Evolutionary conservation across 768 basidiomycete genomes (phyloP).

Genomic region (Podaxis sp.): DNA sequence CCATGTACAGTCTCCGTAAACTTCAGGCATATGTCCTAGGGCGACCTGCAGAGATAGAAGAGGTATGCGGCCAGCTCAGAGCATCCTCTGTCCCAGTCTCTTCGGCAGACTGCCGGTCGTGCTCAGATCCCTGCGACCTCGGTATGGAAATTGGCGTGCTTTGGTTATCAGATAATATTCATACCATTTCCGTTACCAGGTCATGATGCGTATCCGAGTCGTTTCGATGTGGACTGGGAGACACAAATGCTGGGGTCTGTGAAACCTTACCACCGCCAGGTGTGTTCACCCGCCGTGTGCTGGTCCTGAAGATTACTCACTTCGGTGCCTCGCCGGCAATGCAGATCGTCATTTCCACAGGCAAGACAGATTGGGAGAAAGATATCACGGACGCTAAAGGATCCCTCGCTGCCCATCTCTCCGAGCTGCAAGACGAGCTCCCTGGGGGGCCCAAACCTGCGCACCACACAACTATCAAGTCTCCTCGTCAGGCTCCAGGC

Average conservation of each 20-base stretch:
- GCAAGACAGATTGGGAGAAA: conserved; percentile 84
- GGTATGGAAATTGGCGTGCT: conserved; percentile 34
- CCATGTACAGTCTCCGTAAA: conserved; percentile 39
- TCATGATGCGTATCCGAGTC: conserved; percentile 63
- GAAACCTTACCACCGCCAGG: conserved; percentile 83
- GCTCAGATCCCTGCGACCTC: conserved; percentile 76
- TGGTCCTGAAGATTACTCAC: neutral
- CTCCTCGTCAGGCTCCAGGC: conserved; percentile 40
- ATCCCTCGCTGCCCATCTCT: conserved; percentile 67
- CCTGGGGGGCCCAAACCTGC: conserved; percentile 23
- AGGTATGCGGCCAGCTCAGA: conserved; percentile 49
- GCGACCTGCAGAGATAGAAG: conserved; percentile 29
- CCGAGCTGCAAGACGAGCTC: conserved; percentile 29
- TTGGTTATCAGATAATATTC: conserved; percentile 29
- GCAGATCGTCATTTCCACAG: conserved; percentile 87
- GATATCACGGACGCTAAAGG: conserved; percentile 73
- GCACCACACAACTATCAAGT: conserved; percentile 26
- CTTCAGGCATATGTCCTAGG: conserved; percentile 44
- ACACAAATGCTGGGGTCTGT: conserved; percentile 83
- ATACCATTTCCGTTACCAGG: conserved; percentile 28
- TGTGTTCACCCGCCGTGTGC: conserved; percentile 25
- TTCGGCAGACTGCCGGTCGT: conserved; percentile 66
- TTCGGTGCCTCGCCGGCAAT: conserved; percentile 12
- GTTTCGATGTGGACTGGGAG: conserved; percentile 78
- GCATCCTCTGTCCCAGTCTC: conserved; percentile 65